Evolutionary conservation across 345 rosid genomes (phyloP).

Genomic region (Eucalyptus marginata): DNA sequence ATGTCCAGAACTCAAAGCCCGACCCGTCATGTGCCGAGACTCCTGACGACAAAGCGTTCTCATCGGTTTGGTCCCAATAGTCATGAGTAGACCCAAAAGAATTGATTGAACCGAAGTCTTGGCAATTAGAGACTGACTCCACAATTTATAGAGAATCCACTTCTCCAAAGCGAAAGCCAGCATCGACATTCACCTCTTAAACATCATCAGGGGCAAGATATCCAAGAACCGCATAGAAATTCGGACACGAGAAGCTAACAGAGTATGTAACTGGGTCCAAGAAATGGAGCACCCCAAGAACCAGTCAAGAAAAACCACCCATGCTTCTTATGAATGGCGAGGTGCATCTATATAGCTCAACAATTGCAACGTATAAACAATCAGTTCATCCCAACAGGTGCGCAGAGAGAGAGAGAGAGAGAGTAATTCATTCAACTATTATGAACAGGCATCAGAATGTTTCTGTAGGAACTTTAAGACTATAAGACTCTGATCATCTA

Average conservation of each 20-base stretch:
- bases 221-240: slow-evolving; percentile 31
- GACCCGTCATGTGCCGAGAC: background rate
- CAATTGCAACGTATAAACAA: background rate
- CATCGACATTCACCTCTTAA: slow-evolving; percentile 20
- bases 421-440: background rate
- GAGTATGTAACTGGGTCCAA: background rate
- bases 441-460: background rate
- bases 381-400: background rate
- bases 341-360: background rate
- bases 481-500: background rate
- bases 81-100: background rate
- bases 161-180: background rate
- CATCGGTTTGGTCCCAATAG: background rate
- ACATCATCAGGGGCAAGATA: slow-evolving; percentile 44
- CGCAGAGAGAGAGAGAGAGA: background rate
- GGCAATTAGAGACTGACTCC: background rate
- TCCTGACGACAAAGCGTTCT: too few relatives aligned
- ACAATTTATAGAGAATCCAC: background rate
- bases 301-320: background rate
- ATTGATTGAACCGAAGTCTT: background rate
- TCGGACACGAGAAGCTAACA: background rate
- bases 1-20: background rate
- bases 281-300: background rate
- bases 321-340: background rate
- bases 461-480: background rate